phyloP scores from a whole-genome alignment of 2,329 filamentous ascomycete genomes.

The Elsinoe batatas region DNA sequence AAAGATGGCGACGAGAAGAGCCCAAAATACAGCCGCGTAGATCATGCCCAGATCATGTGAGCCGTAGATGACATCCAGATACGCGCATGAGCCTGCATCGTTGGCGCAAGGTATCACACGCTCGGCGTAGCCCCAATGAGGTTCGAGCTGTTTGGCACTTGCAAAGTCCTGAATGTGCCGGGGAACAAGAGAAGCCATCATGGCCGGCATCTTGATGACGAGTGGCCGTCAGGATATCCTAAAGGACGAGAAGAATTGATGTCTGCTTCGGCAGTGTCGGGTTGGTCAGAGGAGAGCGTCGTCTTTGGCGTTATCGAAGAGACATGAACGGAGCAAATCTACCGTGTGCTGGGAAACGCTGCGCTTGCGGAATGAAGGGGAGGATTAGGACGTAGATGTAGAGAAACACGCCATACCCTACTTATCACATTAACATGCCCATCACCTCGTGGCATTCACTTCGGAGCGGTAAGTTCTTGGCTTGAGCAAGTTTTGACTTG shows the following conservation, averaged over 20 bases:
- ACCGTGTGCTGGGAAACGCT: no score
- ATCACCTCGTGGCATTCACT: background rate
- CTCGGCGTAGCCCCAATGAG: slow-evolving; percentile 48
- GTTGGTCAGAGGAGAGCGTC: background rate
- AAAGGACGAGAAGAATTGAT: no score
- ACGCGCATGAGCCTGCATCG: slow-evolving; percentile 48
- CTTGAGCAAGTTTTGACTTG: slow-evolving; percentile 10
- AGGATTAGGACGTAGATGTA: background rate
- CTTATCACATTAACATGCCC: background rate
- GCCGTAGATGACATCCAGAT: slow-evolving; percentile 47
- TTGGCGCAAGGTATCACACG: slow-evolving; percentile 48
- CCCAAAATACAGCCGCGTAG: slow-evolving; percentile 50
- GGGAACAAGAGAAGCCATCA: background rate
- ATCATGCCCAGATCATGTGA: slow-evolving; percentile 46
- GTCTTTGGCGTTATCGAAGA: background rate
- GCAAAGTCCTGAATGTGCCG: slow-evolving; percentile 23
- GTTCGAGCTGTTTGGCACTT: slow-evolving; percentile 21
- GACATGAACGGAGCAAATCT: background rate
- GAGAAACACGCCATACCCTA: slow-evolving; percentile 1
- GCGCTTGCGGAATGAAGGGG: background rate
- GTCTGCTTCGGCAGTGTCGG: background rate
- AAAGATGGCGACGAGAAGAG: slow-evolving; percentile 40
- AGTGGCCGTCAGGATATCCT: no score
- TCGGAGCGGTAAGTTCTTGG: slow-evolving; percentile 9
- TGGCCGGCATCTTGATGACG: background rate